Percentiles rank a stretch among this genome's conserved stretches.
phyloP scores from a whole-genome alignment of 768 basidiomycete species.

The Naganishia friedmannii region DNA sequence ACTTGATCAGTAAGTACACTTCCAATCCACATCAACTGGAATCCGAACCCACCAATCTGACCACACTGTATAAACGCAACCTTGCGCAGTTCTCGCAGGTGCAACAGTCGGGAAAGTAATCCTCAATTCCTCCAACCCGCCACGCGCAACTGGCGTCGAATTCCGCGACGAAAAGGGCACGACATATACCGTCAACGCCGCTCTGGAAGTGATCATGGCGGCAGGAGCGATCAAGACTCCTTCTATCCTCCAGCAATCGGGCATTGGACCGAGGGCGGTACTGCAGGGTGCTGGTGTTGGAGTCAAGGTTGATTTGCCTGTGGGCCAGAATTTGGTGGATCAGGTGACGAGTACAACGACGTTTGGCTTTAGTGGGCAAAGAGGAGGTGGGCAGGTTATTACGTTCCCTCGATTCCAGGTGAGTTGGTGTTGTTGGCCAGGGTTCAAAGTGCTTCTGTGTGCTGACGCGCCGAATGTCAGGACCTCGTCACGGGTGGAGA shows the following conservation, averaged over 20 bases:
- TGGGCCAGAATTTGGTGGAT: slow-evolving; percentile 46
- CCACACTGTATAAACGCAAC: too few species aligned
- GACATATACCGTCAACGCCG: slow-evolving; percentile 41
- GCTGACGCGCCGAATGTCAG: slow-evolving; percentile 7
- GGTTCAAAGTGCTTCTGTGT: not conserved
- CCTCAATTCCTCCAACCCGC: slow-evolving; percentile 34
- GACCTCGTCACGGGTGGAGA: slow-evolving; percentile 37
- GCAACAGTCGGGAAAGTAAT: slow-evolving; percentile 40
- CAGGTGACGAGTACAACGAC: slow-evolving; percentile 43
- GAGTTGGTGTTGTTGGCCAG: not conserved
- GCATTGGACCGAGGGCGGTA: slow-evolving; percentile 40
- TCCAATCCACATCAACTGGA: too few species aligned
- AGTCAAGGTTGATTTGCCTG: slow-evolving; percentile 40
- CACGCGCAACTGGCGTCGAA: slow-evolving; percentile 41
- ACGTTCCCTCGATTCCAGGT: slow-evolving; percentile 37
- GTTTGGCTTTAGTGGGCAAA: slow-evolving; percentile 30
- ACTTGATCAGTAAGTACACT: slow-evolving; percentile 37
- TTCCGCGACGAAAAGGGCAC: slow-evolving; percentile 36
- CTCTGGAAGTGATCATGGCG: slow-evolving; percentile 46
- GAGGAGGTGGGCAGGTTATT: slow-evolving; percentile 37
- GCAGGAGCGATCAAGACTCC: slow-evolving; percentile 44
- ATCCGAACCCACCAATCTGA: too few species aligned
- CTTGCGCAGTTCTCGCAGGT: slow-evolving; percentile 34
- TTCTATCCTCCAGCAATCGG: slow-evolving; percentile 44
- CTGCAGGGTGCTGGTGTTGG: slow-evolving; percentile 37